phyloP scores from a whole-genome alignment of 2,329 filamentous ascomycete species.

The Fulvia fulva region DNA sequence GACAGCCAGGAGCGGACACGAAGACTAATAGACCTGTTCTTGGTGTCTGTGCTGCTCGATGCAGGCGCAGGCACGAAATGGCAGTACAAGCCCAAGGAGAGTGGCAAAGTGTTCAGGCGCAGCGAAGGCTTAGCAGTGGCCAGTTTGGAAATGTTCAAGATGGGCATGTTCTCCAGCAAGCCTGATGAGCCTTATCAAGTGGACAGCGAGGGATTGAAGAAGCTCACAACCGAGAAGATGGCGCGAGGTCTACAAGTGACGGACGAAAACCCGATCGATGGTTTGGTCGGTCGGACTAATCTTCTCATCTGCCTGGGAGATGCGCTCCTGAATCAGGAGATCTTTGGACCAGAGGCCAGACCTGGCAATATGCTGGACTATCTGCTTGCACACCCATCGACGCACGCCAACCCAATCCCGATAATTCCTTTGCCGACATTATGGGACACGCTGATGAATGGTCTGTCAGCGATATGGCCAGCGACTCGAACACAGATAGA shows the following conservation, averaged over 20 bases:
- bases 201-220: constrained; percentile 74
- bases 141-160: constrained; percentile 88
- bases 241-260: constrained; percentile 81
- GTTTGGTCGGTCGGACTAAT: constrained; percentile 77
- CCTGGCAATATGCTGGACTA: constrained; percentile 96
- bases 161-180: constrained; percentile 81
- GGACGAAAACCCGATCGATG: constrained; percentile 74
- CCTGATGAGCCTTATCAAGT: constrained; percentile 80
- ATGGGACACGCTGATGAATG: constrained; percentile 87
- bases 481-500: constrained; percentile 80
- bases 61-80: constrained; percentile 86
- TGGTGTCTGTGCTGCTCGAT: constrained; percentile 76
- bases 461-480: constrained; percentile 84
- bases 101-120: constrained; percentile 73
- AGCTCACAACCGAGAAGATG: constrained; percentile 68
- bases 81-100: constrained; percentile 90
- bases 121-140: constrained; percentile 83
- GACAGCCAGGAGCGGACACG: constrained; percentile 71
- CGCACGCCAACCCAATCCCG: constrained; percentile 80
- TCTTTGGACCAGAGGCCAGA: constrained; percentile 77
- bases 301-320: constrained; percentile 71
- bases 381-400: constrained; percentile 85
- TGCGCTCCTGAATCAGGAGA: constrained; percentile 73
- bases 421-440: constrained; percentile 83
- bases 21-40: constrained; percentile 71